Evolutionary conservation across 495 filamentous ascomycete genomes (phyloP).

Genomic region (Daldinia childiae): DNA sequence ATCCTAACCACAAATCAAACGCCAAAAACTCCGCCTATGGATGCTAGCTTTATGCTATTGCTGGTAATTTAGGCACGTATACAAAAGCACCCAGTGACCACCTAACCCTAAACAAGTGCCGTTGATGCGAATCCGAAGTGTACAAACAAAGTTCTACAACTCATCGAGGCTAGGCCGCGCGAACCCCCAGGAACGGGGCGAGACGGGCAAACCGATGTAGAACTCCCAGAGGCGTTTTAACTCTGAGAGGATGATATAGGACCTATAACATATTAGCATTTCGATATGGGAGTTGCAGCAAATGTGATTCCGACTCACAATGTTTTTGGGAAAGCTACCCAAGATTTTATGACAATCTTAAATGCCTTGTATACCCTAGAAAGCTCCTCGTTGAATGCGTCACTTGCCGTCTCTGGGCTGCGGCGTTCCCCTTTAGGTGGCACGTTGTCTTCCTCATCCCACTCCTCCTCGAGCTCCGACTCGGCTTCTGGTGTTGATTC

Average conservation of each 20-base stretch:
- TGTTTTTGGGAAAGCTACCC: conserved; percentile 71
- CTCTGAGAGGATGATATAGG: conserved; percentile 68
- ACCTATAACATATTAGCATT: conserved; percentile 57
- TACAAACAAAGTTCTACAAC: conserved; percentile 52
- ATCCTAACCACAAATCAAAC: conserved; percentile 8
- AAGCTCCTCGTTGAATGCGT: conserved; percentile 72
- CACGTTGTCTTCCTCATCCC: conserved; percentile 50
- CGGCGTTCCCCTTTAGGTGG: conserved; percentile 31
- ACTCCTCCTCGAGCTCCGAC: conserved; percentile 35
- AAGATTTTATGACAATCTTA: conserved; percentile 73
- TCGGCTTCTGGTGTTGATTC: conserved; percentile 25
- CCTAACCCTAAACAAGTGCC: conserved; percentile 9
- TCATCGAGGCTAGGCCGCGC: conserved; percentile 67
- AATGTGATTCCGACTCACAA: conserved; percentile 68
- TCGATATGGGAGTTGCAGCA: not conserved
- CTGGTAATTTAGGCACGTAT: conserved; percentile 12
- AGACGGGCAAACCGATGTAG: conserved; percentile 81
- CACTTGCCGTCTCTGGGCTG: conserved; percentile 56
- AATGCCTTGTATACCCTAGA: conserved; percentile 66
- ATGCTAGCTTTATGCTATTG: conserved; percentile 25
- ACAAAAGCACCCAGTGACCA: conserved; percentile 16
- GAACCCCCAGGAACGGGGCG: conserved; percentile 73
- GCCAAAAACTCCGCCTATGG: conserved; percentile 33
- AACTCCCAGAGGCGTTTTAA: conserved; percentile 71
- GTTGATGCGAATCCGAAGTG: conserved; percentile 14